Conservation (phyloP, 1,284 basidiomycete species). For the Ganoderma sp. region DNA sequence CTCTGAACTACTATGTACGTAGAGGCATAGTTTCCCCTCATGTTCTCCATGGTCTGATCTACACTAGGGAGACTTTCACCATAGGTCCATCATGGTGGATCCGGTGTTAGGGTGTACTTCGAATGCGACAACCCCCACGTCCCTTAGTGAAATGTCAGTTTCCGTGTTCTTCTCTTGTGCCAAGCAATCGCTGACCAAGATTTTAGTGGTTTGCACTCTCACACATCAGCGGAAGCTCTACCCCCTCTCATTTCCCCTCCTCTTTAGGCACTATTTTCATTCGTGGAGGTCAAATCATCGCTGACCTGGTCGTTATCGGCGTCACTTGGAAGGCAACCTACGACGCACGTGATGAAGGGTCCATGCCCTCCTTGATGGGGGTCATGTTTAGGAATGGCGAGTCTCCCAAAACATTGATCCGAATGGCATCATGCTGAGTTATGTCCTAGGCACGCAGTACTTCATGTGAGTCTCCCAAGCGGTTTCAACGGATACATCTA, state of each 20-base stretch:
- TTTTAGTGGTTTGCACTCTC: too few species aligned
- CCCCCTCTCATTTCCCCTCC: not conserved
- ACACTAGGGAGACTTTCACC: not conserved
- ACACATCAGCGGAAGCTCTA: too few species aligned
- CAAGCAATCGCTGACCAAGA: too few species aligned
- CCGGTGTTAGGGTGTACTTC: not conserved
- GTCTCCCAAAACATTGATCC: not conserved
- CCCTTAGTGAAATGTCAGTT: not conserved
- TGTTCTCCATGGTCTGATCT: too few species aligned
- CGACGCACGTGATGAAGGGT: not conserved
- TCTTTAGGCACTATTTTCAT: not conserved
- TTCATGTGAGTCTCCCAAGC: not conserved
- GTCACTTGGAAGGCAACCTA: constrained; percentile 5
- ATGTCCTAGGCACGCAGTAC: not conserved
- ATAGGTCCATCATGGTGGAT: not conserved
- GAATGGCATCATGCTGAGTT: too few species aligned
- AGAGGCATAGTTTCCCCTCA: too few species aligned
- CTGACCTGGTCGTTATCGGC: not conserved
- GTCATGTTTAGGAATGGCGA: not conserved
- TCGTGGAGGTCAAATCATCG: not conserved
- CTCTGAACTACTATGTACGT: not conserved
- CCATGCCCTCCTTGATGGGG: not conserved
- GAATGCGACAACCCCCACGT: not conserved
- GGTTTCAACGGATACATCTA: too few species aligned
- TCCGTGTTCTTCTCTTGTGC: too few species aligned